Percentiles rank a stretch among this genome's conserved stretches.
Conservation (phyloP, 176 grass and related monocot species). For the Neostapfia colusana region DNA sequence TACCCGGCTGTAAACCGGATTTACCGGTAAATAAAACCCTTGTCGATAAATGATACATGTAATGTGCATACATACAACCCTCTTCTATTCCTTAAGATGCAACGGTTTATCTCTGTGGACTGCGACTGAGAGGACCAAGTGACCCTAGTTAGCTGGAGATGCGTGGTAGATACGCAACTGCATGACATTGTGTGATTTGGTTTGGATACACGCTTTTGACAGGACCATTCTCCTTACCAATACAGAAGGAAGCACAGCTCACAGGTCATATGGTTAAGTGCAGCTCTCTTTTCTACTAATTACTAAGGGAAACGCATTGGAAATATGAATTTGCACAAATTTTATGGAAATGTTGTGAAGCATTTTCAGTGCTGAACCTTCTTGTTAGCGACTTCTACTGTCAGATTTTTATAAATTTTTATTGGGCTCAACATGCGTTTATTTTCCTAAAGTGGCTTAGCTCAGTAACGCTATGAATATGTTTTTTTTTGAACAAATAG, state of each 20-base stretch:
- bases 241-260: slow-evolving; percentile 39
- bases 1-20: too few relatives aligned
- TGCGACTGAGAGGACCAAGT: slow-evolving; percentile 1
- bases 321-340: not conserved
- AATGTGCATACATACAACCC: too few relatives aligned
- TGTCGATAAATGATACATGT: too few relatives aligned
- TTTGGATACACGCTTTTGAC: slow-evolving; percentile 39
- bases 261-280: slow-evolving; percentile 30
- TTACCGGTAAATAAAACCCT: too few relatives aligned
- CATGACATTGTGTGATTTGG: slow-evolving; percentile 42
- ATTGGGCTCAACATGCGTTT: not conserved
- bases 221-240: slow-evolving; percentile 31
- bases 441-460: too few relatives aligned
- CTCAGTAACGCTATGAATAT: too few relatives aligned
- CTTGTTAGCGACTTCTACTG: too few relatives aligned
- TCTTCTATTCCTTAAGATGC: too few relatives aligned
- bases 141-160: slow-evolving; percentile 11
- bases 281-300: slow-evolving; percentile 31
- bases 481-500: too few relatives aligned
- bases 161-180: slow-evolving; percentile 12
- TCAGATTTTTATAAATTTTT: not conserved
- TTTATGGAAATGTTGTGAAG: not conserved
- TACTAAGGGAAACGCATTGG: not conserved
- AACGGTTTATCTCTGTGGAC: not conserved
- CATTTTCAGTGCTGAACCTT: not conserved